phyloP scores from a whole-genome alignment of 768 basidiomycete species.

The Lactarius quietus region DNA sequence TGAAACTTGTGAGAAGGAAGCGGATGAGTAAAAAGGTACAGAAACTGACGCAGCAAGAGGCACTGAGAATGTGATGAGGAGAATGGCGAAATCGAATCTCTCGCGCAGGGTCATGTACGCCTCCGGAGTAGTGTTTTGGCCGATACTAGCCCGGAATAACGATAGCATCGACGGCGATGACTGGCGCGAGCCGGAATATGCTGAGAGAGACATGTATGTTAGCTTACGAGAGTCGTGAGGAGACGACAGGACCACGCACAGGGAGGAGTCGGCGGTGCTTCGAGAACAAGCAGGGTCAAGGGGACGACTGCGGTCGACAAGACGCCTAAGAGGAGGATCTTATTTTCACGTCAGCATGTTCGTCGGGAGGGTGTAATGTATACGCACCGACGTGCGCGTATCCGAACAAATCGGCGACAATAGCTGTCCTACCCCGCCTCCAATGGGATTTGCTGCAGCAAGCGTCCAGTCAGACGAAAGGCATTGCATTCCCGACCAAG shows the following conservation, averaged over 20 bases:
- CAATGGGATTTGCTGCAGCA: slow-evolving; percentile 63
- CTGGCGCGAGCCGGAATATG: slow-evolving; percentile 59
- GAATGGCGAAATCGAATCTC: slow-evolving; percentile 65
- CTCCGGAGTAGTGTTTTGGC: slow-evolving; percentile 38
- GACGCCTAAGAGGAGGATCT: slow-evolving; percentile 72
- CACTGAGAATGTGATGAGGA: slow-evolving; percentile 57
- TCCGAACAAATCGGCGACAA: slow-evolving; percentile 56
- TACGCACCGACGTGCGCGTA: slow-evolving; percentile 52
- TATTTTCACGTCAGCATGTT: not conserved
- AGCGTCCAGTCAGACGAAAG: not conserved
- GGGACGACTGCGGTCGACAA: slow-evolving; percentile 62
- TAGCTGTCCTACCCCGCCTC: slow-evolving; percentile 69
- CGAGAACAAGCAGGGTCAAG: slow-evolving; percentile 52
- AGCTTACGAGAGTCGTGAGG: not conserved
- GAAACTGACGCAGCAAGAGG: slow-evolving; percentile 57
- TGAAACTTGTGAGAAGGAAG: slow-evolving; percentile 1
- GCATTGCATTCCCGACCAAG: not conserved
- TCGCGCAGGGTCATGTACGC: slow-evolving; percentile 61
- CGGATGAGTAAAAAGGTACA: slow-evolving; percentile 1
- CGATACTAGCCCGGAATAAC: slow-evolving; percentile 53
- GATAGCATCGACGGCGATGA: slow-evolving; percentile 50
- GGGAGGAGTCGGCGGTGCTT: slow-evolving; percentile 70
- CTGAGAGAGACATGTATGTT: slow-evolving; percentile 35
- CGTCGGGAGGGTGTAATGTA: not conserved
- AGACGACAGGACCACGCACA: slow-evolving; percentile 47